These are phyloP conservation scores for Chlorella sp. DNA, from an alignment of 139 green algal genomes.

Conservation along the genomic window DNA sequence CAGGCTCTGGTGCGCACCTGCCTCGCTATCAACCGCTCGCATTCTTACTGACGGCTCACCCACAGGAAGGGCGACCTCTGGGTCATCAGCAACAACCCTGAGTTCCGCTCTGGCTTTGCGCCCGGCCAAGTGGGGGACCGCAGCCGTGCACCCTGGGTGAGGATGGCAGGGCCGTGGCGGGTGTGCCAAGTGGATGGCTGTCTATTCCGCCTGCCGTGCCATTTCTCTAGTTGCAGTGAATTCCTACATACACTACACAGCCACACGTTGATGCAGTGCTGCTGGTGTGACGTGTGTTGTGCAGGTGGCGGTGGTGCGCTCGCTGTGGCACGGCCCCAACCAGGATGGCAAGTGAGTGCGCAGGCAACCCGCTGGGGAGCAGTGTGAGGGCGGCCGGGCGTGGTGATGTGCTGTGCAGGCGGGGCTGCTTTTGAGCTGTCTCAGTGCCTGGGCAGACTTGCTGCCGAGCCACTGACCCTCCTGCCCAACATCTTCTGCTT, in stretches of 20 bases:
- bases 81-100: conserved; percentile 64
- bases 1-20: too few relatives aligned
- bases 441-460: too few relatives aligned
- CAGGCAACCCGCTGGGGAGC: too few relatives aligned
- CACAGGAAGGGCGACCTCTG: conserved; percentile 62
- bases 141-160: conserved; percentile 28
- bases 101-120: conserved; percentile 23
- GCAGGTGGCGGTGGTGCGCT: conserved; percentile 1
- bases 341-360: conserved; percentile 71
- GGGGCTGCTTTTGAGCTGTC: too few relatives aligned
- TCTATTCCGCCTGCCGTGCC: too few relatives aligned
- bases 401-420: background rate
- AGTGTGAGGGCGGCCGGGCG: background rate
- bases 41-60: too few relatives aligned
- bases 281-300: background rate
- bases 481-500: background rate
- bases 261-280: too few relatives aligned
- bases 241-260: too few relatives aligned
- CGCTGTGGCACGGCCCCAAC: conserved; percentile 83
- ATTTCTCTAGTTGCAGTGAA: too few relatives aligned
- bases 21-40: too few relatives aligned
- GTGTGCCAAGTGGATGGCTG: background rate
- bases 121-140: conserved; percentile 33
- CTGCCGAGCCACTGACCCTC: too few relatives aligned
- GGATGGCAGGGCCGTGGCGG: conserved; percentile 24